Percentiles rank a stretch among this genome's conserved stretches.
phyloP scores from a whole-genome alignment of 192 early-diverging fungal genomes.

The Spinellus fusiger region DNA sequence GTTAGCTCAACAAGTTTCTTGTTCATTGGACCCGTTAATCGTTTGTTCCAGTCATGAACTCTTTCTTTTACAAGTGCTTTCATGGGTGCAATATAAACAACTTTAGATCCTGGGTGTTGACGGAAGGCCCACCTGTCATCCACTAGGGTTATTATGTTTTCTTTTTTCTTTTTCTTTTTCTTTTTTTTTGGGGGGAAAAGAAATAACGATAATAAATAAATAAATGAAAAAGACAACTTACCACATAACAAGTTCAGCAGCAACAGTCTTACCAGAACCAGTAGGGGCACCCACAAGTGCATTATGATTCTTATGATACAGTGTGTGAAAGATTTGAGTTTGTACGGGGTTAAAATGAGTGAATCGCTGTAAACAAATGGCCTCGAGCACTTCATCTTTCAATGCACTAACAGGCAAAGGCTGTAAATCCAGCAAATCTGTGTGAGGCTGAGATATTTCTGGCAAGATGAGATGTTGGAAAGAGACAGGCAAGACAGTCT shows the following conservation, averaged over 20 bases:
- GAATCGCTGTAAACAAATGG: constrained; percentile 78
- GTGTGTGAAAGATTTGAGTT: constrained; percentile 97
- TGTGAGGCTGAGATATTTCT: constrained; percentile 75
- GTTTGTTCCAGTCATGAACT: constrained; percentile 85
- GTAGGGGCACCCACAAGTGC: constrained; percentile 93
- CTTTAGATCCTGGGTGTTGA: constrained; percentile 54
- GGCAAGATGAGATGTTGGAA: constrained; percentile 93
- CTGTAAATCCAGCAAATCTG: constrained; percentile 87
- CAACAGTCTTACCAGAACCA: constrained; percentile 96
- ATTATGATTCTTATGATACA: constrained; percentile 83
- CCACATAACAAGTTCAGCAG: constrained; percentile 96
- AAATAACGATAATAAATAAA: no score
- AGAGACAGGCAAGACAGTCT: constrained; percentile 78
- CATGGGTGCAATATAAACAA: constrained; percentile 96
- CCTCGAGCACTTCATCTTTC: constrained; percentile 75
- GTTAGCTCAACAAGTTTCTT: constrained; percentile 90
- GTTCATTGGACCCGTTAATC: constrained; percentile 71
- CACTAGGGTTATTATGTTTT: background rate
- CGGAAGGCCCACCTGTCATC: constrained; percentile 37
- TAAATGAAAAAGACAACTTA: constrained; percentile 72
- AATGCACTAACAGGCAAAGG: constrained; percentile 87
- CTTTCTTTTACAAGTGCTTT: constrained; percentile 97
- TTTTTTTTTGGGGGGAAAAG: constrained; percentile 60
- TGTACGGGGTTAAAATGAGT: constrained; percentile 98
- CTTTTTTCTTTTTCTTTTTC: background rate